These are phyloP conservation scores for Xylariaceae sp. DNA, from an alignment of 2,329 filamentous ascomycete species.

Conservation along the genomic window DNA sequence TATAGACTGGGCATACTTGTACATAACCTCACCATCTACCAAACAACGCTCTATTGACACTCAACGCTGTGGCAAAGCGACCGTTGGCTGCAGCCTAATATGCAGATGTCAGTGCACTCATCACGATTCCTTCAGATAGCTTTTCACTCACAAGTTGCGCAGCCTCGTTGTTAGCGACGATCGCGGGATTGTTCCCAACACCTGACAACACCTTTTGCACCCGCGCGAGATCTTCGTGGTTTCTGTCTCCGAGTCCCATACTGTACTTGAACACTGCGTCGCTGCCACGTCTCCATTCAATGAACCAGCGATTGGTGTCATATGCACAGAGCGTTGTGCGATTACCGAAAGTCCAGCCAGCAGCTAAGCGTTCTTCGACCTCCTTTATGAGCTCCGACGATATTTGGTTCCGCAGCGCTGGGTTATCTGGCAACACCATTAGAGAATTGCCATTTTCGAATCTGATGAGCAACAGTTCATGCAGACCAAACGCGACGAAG, in stretches of 20 bases:
- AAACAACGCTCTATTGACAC: not conserved
- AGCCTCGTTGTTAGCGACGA: slow-evolving; percentile 8
- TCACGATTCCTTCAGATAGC: not conserved
- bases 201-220: slow-evolving; percentile 8
- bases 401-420: slow-evolving; percentile 1
- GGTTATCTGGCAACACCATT: slow-evolving; percentile 8
- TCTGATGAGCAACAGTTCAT: slow-evolving; percentile 6
- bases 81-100: slow-evolving; percentile 2
- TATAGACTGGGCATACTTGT: no score
- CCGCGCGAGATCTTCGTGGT: slow-evolving; percentile 2
- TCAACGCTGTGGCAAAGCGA: not conserved
- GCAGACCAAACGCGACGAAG: slow-evolving; percentile 10
- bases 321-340: slow-evolving; percentile 9
- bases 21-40: no score
- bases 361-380: slow-evolving; percentile 8
- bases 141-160: slow-evolving; percentile 7
- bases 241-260: slow-evolving; percentile 8
- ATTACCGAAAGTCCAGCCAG: slow-evolving; percentile 12
- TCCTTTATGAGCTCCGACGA: slow-evolving; percentile 3
- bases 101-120: not conserved
- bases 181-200: slow-evolving; percentile 6
- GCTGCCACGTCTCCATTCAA: slow-evolving; percentile 13
- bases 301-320: slow-evolving; percentile 11
- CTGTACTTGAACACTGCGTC: slow-evolving; percentile 8
- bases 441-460: slow-evolving; percentile 14